Base-by-base conservation (phyloP, 495 filamentous ascomycete species). In the Neurospora cerealis region DNA sequence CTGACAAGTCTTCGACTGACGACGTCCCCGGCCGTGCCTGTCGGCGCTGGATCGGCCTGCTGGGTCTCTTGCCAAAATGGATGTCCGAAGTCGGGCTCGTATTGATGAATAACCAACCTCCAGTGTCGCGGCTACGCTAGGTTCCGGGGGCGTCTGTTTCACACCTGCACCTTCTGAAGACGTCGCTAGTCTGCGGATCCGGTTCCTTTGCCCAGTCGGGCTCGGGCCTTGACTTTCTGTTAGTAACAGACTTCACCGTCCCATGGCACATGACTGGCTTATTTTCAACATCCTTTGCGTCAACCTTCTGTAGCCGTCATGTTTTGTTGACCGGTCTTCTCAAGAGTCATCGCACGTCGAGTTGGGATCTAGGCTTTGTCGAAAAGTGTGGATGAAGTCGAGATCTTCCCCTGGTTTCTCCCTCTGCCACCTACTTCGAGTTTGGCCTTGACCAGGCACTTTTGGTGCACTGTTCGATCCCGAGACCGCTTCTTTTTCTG, bases 221-320 rank as follows among this genome's bases (percentile, higher is more conserved):
- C 78, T 72, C 73, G 76, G 71, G 74, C 77, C 74, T 77, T 73
- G 70, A 72, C 78, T 78, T 81, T 79, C 76, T 81, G 46, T 81
- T 77, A 80, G 73, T 78, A 80, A 80, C 74, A 76, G 34, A 74
- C 70, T 72, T 13, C 32, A 72, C 70, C 71, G 73, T 74, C 70
- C 46, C 69, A 15, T 71, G 36, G 42, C 79, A 74, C 78, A 77
- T 81, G 79, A 81, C 78, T 70, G 28, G 54, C 2, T 66, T 66
- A 32, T 66, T 66, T 66, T 66, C 28, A 15, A 32, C 54, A 32
- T 66, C 32, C 54, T 66, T 66, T 34, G 54, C 54, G 28, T 66
- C 15, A 66, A 66, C 54, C 28, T 34, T 66, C 54, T 66, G 28
- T 34, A 66, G 48, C 48, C 48, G 21, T 28, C 21, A 60, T 15